Evolutionary conservation across 148 eudicot genomes (phyloP).

Genomic region (Camellia lanceoleosa): DNA sequence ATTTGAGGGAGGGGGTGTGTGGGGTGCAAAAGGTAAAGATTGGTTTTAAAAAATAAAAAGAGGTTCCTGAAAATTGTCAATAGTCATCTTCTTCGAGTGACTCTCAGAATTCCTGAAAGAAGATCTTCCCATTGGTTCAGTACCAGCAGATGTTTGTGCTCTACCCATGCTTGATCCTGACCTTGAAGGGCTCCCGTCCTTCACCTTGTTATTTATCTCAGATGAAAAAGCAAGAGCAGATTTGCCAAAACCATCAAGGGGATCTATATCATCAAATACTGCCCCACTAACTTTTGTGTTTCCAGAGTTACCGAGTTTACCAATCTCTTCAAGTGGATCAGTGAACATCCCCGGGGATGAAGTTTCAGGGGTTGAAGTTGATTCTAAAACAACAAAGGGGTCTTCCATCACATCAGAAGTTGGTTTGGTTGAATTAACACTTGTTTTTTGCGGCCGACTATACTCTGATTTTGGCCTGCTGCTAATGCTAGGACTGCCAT

Average conservation of each 20-base stretch:
- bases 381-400: slow-evolving; percentile 61
- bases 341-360: slow-evolving; percentile 42
- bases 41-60: no score
- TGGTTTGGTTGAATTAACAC: slow-evolving; percentile 32
- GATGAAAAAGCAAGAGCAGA: slow-evolving; percentile 50
- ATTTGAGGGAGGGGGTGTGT: no score
- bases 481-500: slow-evolving; percentile 25
- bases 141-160: slow-evolving; percentile 31
- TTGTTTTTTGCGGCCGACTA: slow-evolving; percentile 24
- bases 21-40: no score
- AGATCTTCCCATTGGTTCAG: slow-evolving; percentile 42
- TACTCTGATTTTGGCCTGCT: slow-evolving; percentile 52
- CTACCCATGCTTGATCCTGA: slow-evolving; percentile 31
- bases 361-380: slow-evolving; percentile 43
- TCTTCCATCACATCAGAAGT: slow-evolving; percentile 41
- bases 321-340: slow-evolving; percentile 66
- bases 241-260: slow-evolving; percentile 60
- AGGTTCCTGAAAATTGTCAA: slow-evolving; percentile 55
- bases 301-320: slow-evolving; percentile 47
- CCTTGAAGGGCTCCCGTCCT: slow-evolving; percentile 50
- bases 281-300: slow-evolving; percentile 39
- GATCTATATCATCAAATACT: slow-evolving; percentile 73
- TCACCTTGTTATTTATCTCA: slow-evolving; percentile 40
- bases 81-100: slow-evolving; percentile 43
- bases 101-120: slow-evolving; percentile 62